Evolutionary conservation across 345 rosid genomes (phyloP), one percentile per base, ranked within the genome.

Genomic region (Draba incana): DNA sequence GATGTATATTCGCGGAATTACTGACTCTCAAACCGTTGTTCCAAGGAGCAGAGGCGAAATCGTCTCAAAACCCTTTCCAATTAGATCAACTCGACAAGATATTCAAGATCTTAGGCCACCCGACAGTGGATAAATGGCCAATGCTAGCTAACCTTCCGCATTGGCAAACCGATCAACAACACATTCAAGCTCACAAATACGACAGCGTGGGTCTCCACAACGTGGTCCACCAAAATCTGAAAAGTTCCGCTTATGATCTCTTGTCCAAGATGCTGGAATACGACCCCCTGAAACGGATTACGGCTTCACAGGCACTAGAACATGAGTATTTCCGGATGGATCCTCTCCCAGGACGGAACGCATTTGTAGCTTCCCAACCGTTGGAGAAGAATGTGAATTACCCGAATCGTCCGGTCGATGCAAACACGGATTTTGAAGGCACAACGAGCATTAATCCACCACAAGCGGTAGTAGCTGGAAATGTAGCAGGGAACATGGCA

Each of bases 1-100:
- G 99, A 37, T 95, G 99, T 84, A 92, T 95, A 62, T 95, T 95
- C 63, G 99, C 99, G 4, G 99, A 92, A 46, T 87, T 91, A 72
- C 80, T 94, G 78, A 91, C 99, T 56, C 83, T 94, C 76, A 95
- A 92, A 83, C 99, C 99, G 3, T 83, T 94, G 60, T 94, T 94
- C 71, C 98, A 94, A 81, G 99, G 99, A 51, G 85, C 88, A 51
- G 98, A 94, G 75, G 99, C 93, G 33, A 94, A 94, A 71, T 86
- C 96, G 7, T 60, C 78, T 25, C 86, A 83, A 49, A 87, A 85
- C 77, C 99, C 99, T 62, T 94, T 94, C 81, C 99, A 94, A 79
- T 62, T 85, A 44, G 97, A 94, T 78, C 99, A 94, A 66, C 97
- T 95, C 14, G 99, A 95, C 84, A 95, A 92, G 93, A 92, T 95